A percentile compares a stretch with the other conserved stretches of the same genome.
These are phyloP conservation scores for carrot (Daucus carota) DNA, from an alignment of 129 eudicot species.

Conservation along the genomic window DNA sequence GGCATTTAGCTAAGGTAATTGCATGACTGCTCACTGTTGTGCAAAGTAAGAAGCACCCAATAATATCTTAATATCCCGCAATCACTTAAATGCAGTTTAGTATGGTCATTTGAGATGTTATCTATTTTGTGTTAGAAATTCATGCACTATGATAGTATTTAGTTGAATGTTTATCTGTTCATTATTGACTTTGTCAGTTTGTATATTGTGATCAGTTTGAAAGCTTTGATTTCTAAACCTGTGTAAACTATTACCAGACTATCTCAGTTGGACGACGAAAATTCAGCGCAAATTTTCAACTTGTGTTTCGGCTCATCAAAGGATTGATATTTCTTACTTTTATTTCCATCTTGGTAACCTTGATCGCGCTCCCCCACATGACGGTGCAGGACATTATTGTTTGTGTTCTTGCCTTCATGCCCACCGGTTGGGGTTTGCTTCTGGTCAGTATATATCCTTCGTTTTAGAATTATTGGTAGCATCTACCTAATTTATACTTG, in stretches of 20 bases:
- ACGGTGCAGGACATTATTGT: slow-evolving; percentile 70
- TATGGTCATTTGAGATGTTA: not conserved
- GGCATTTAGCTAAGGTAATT: not conserved
- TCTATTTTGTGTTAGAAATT: not conserved
- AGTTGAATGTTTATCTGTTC: not conserved
- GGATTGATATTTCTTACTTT: slow-evolving; percentile 85
- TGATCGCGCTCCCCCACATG: slow-evolving; percentile 78
- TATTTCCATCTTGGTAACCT: slow-evolving; percentile 57
- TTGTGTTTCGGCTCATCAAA: slow-evolving; percentile 78
- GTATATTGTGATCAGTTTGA: not conserved
- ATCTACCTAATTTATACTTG: not conserved
- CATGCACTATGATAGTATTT: not conserved
- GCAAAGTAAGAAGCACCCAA: not conserved
- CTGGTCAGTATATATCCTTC: slow-evolving; percentile 47
- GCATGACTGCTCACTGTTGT: not conserved
- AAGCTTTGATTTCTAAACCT: not conserved
- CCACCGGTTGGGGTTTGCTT: slow-evolving; percentile 95
- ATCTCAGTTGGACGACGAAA: slow-evolving; percentile 86
- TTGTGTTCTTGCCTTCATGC: slow-evolving; percentile 95
- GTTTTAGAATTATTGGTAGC: not conserved
- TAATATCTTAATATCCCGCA: not conserved
- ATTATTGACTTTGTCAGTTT: not conserved
- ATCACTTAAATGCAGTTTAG: not conserved
- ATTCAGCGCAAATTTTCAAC: slow-evolving; percentile 92
- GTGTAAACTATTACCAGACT: slow-evolving; percentile 42